These are phyloP conservation scores for Ochetophila trinervis DNA, from an alignment of 306 rosid species.

Conservation along the genomic window DNA sequence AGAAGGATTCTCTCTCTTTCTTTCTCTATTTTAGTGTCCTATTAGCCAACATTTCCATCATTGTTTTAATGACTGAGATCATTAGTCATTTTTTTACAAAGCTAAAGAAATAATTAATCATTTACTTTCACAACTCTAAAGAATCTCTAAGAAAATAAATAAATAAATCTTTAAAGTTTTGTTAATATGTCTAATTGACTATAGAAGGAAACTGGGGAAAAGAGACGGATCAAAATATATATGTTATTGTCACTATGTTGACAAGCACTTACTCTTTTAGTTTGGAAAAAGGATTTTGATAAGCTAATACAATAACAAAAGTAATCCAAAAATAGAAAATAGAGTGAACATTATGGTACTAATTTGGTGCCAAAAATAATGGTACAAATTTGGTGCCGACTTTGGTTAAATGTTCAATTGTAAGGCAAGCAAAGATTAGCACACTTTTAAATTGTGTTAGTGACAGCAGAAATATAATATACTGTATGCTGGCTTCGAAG, in stretches of 20 bases:
- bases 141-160: constrained; percentile 26
- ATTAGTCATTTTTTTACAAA: too few relatives aligned
- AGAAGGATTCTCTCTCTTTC: constrained; percentile 15
- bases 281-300: too few relatives aligned
- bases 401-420: neutral
- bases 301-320: too few relatives aligned
- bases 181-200: constrained; percentile 3
- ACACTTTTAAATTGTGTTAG: too few relatives aligned
- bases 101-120: too few relatives aligned
- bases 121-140: constrained; percentile 38
- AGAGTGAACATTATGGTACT: too few relatives aligned
- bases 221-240: constrained; percentile 14
- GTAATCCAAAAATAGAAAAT: too few relatives aligned
- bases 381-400: neutral
- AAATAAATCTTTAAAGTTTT: neutral
- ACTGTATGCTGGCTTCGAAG: neutral
- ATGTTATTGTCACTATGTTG: neutral
- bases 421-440: constrained; percentile 9
- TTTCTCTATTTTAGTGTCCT: constrained; percentile 28
- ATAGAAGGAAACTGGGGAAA: neutral
- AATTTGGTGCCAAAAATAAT: too few relatives aligned
- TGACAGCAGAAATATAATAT: neutral
- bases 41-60: constrained; percentile 42
- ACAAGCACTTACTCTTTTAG: constrained; percentile 11
- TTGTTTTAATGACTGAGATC: constrained; percentile 35